Evolutionary conservation across 441 rosid genomes (phyloP).

Genomic region (Pelargonium exstipulatum): DNA sequence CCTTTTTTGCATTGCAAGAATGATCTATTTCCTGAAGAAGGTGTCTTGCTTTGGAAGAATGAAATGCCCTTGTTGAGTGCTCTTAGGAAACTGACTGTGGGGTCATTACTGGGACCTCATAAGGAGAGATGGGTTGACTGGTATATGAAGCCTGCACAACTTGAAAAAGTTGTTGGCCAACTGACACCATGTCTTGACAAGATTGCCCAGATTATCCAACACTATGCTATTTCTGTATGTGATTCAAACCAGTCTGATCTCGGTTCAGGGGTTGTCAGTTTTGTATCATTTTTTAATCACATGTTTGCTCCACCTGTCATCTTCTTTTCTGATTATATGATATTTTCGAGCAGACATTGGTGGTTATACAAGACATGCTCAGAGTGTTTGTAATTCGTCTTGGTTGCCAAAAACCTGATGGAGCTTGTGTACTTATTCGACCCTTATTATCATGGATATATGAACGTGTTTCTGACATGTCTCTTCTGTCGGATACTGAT

Average conservation of each 20-base stretch:
- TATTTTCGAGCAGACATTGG: conserved; percentile 52
- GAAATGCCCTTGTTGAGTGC: conserved; percentile 89
- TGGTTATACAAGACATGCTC: conserved; percentile 91
- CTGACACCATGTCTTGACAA: conserved; percentile 77
- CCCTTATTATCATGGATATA: conserved; percentile 69
- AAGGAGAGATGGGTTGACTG: conserved; percentile 82
- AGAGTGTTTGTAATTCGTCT: conserved; percentile 80
- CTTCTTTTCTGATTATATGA: conserved; percentile 19
- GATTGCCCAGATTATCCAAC: conserved; percentile 82
- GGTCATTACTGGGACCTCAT: conserved; percentile 75
- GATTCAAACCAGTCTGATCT: conserved; percentile 7
- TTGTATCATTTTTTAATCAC: no score
- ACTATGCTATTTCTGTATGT: conserved; percentile 90
- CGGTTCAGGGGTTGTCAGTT: not conserved
- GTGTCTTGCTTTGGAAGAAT: conserved; percentile 86
- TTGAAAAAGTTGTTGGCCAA: conserved; percentile 72
- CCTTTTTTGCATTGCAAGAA: conserved; percentile 51
- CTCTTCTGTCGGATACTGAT: conserved; percentile 49
- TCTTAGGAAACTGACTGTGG: conserved; percentile 74
- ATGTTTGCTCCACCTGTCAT: conserved; percentile 13
- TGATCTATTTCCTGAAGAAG: conserved; percentile 91
- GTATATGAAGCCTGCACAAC: conserved; percentile 68
- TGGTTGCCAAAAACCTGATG: conserved; percentile 67
- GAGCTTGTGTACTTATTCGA: conserved; percentile 64
- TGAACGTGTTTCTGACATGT: conserved; percentile 40